Evolutionary conservation across 257 asterid genomes (phyloP), one percentile per base, ranked within the genome.

Genomic region (Lantana camara): DNA sequence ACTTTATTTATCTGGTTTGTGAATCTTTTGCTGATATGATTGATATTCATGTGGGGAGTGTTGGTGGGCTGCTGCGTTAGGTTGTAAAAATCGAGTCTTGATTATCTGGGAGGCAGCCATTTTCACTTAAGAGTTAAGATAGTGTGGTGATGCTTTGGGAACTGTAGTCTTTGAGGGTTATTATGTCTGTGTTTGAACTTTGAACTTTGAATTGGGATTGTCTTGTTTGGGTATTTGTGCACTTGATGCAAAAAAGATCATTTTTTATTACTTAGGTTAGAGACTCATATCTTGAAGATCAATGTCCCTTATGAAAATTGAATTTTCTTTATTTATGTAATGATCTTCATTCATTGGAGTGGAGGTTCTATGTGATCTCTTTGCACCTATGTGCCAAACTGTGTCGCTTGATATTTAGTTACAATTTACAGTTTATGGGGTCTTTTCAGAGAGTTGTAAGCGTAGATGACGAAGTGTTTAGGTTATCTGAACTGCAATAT

Each of bases 271-370:
- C 53, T 49, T 45, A 11, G 45, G 17, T 57, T 1, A 61, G 48
- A 27, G 57, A 55, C 63, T 62, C 47, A 14, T 52, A 53, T 50
- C 73, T 51, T 66, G 73, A 42, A 78, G 75, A 75, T 66, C 66
- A 50, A 48, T 70, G 54, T 4, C 30, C 52, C 52, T 69, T 64
- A 52, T 15, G 24, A 58, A 70, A 56, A 57, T 57, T 75, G 66
- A 63, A 45, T 50, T 50, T 42, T 19, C 19, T 23, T 58, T 52
- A 32, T 51, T 69, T 32, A 11, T 54, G 51, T 15, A 17, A 6
- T 41, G 19, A 35, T 16, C 11, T 27, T 42, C 22, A 46, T 58
- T 65, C 9, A 17, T 61, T 71, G 38, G 19, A 46, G 7, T 16
- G 66, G 37, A 45, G 58, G 42, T 17, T 44, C 41, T 24, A 1